Base-by-base conservation (phyloP, 257 asterid genomes). In the Solanum chiquidenum region DNA sequence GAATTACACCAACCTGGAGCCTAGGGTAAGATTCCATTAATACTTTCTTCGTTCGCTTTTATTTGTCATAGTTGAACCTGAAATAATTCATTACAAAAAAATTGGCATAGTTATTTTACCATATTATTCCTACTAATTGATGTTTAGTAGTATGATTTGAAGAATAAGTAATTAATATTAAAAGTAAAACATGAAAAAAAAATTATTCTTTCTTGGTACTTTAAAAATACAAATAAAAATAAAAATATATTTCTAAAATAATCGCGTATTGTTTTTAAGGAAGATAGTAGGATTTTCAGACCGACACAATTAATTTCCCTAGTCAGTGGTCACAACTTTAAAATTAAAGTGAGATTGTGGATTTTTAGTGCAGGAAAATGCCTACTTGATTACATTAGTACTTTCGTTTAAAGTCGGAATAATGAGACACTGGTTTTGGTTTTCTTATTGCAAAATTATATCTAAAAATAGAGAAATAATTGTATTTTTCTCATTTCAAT, bases 201-300 rank as follows among this genome's bases (percentile, higher is more conserved):
- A 52, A 20, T 0, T 1, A 55, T 7, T 8, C 10, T 55, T 55
- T 55, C n/a, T 7, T 55, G 0, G 4, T 55, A 55, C 0, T 0
- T 55, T 55, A 6, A 55, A 55, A 55, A 55, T 55, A 55, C 11
- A 20, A 55, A 55, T 6, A 55, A 18, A 49, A 49, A 46, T 49
- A 0, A 49, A 49, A 55, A 18, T 0, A 20, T 55, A 55, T 20
- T 55, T 18, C 10, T 20, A 55, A 55, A 7, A 55, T 20, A 20
- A 20, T 18, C 7, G 21, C 0, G 20, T 55, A 55, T 55, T 55
- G 10, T 18, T 55, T 55, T 55, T 55, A 55, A 18, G 64, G 9
- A 55, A 42, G 13, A 79, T 44, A 44, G 7, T 46, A 44, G 9
- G 40, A 80, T 25, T 44, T 79, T 62, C 7, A 46, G 42, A 27